Conservation (phyloP, 2,329 filamentous ascomycete species). For the Paecilomyces fulvus region DNA sequence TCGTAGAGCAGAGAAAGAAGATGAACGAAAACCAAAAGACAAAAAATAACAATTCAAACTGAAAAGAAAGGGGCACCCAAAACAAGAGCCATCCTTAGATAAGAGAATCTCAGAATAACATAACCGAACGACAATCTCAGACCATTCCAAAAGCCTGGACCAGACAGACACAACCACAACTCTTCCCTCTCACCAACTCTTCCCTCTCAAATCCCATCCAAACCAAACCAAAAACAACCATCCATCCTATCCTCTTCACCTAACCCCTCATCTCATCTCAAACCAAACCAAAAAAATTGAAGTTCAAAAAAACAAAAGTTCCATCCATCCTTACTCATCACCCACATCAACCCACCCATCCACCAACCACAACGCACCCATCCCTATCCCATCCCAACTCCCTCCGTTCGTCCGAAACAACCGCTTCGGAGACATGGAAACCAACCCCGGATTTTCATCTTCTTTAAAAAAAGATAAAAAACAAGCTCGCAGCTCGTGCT, state of each 20-base stretch:
- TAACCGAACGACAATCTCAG: too few relatives aligned
- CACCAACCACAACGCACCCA: not conserved
- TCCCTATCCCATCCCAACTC: not conserved
- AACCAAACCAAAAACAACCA: not conserved
- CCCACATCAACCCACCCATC: not conserved
- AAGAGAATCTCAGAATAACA: too few relatives aligned
- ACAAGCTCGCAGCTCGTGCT: not conserved
- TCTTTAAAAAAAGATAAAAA: not conserved
- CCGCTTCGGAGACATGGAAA: not conserved
- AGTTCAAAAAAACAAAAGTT: not conserved
- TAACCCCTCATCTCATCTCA: not conserved
- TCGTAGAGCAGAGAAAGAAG: not conserved
- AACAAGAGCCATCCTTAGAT: too few relatives aligned
- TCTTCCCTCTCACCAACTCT: too few relatives aligned
- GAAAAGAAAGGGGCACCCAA: not conserved
- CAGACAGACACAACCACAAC: too few relatives aligned
- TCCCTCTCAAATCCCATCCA: too few relatives aligned
- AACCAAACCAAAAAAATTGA: not conserved
- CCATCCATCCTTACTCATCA: not conserved
- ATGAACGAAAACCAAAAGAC: not conserved
- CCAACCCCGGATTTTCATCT: not conserved
- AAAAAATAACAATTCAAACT: not conserved
- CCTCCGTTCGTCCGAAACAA: not conserved
- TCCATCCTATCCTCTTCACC: not conserved
- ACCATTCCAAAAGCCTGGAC: too few relatives aligned